phyloP scores from a whole-genome alignment of 2,329 filamentous ascomycete species.

The Diaporthe velutina region DNA sequence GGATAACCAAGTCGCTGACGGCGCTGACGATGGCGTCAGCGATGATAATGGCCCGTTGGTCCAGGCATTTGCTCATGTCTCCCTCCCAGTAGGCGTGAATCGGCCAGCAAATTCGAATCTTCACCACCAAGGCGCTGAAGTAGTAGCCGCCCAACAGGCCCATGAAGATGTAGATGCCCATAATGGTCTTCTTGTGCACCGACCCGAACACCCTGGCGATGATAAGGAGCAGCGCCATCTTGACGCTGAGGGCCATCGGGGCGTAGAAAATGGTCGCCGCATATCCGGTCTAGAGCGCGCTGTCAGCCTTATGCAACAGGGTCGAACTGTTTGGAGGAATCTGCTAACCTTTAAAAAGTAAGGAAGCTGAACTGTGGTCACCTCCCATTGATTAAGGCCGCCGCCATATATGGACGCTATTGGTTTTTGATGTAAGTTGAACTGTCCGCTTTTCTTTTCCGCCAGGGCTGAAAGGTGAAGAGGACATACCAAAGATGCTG shows the following conservation, averaged over 20 bases:
- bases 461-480: not conserved
- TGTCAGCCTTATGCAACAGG: not conserved
- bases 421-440: not conserved
- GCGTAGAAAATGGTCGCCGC: slow-evolving; percentile 59
- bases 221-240: slow-evolving; percentile 58
- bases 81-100: slow-evolving; percentile 56
- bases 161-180: slow-evolving; percentile 55
- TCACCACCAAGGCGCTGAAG: slow-evolving; percentile 55
- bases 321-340: not conserved
- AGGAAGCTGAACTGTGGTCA: slow-evolving; percentile 46
- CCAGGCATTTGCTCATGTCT: slow-evolving; percentile 48
- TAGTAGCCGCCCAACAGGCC: slow-evolving; percentile 55
- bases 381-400: slow-evolving; percentile 52
- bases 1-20: slow-evolving; percentile 32
- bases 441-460: not conserved
- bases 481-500: slow-evolving; percentile 43
- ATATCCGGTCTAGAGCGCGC: slow-evolving; percentile 52
- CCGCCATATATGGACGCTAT: slow-evolving; percentile 50
- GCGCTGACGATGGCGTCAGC: slow-evolving; percentile 45
- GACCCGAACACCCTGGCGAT: slow-evolving; percentile 57
- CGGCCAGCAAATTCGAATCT: slow-evolving; percentile 57
- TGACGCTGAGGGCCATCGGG: slow-evolving; percentile 58
- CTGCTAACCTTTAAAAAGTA: slow-evolving; percentile 51
- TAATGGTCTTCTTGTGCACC: slow-evolving; percentile 53
- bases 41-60: slow-evolving; percentile 50